Evolutionary conservation across 2,329 filamentous ascomycete species (phyloP).

Genomic region (Aspergillus tamarii): DNA sequence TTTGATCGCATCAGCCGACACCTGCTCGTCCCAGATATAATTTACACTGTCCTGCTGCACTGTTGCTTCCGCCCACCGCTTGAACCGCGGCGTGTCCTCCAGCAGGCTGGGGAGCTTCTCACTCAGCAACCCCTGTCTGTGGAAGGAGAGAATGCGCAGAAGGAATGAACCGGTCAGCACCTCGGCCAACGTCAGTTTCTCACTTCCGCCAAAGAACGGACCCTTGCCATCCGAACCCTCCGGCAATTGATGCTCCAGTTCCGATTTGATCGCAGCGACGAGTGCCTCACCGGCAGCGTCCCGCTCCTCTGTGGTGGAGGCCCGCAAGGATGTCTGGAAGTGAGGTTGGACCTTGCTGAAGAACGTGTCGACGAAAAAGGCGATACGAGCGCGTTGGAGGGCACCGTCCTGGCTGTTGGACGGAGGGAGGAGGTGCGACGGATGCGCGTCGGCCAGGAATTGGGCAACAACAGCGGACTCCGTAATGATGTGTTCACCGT

Average conservation of each 20-base stretch:
- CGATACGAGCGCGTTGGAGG: conserved; percentile 66
- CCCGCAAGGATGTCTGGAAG: conserved; percentile 52
- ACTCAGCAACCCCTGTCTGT: conserved; percentile 57
- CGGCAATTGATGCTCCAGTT: conserved; percentile 71
- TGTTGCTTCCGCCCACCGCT: conserved; percentile 67
- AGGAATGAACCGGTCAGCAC: conserved; percentile 61
- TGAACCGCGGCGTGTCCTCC: conserved; percentile 67
- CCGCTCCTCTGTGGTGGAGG: conserved; percentile 54
- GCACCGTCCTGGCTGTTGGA: conserved; percentile 58
- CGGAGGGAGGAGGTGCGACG: conserved; percentile 65
- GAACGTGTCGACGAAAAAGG: conserved; percentile 74
- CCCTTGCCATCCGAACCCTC: conserved; percentile 41
- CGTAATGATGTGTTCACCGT: conserved; percentile 70
- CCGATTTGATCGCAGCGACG: conserved; percentile 64
- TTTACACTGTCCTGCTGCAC: conserved; percentile 67
- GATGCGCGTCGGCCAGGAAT: conserved; percentile 71
- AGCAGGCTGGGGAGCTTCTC: conserved; percentile 47
- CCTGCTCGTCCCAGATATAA: conserved; percentile 62
- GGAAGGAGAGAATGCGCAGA: conserved; percentile 60
- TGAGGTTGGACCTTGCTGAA: conserved; percentile 61
- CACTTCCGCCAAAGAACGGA: conserved; percentile 68
- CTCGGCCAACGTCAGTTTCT: conserved; percentile 72
- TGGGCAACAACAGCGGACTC: conserved; percentile 75
- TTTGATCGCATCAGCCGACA: conserved; percentile 47
- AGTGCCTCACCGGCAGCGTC: conserved; percentile 54